Evolutionary conservation across 768 basidiomycete genomes (phyloP), one percentile per base, ranked within the genome.

Genomic region (Boletus subparvulus): DNA sequence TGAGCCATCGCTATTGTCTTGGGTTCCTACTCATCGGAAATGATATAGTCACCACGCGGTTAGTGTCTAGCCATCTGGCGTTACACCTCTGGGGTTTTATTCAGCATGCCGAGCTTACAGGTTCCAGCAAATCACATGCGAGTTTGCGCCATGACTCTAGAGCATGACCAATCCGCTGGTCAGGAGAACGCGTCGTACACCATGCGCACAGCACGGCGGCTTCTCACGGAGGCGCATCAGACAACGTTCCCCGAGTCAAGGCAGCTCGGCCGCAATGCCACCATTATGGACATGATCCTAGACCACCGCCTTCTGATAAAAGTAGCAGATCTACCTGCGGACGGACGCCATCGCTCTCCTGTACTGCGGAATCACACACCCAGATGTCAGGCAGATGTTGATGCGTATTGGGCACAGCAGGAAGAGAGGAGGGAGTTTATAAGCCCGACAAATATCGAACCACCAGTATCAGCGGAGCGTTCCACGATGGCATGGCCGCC

Each of bases 241-340:
- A 60, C 58, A 26, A 67, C 66, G n/a, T 66, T 54, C 45, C 50
- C 60, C 28, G 69, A 72, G 62, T 63, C 67, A 49, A 68, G 65
- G 47, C 60, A 64, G 61, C 63, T 64, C 59, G 68, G 74, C 50
- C 69, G 65, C 33, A 72, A 60, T 46, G 72, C 68, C 60, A 78
- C 67, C 39, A 68, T 78, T 59, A 82, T 80, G 80, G 80, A 80
- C 63, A 64, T 79, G 54, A 68, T 81, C 58, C 71, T 83, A 54
- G 78, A 78, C 60, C 67, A 60, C 55, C 52, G 61, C 59, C 56
- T 59, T 39, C 40, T 56, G 46, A 56, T 55, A 32, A 47, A 42
- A 28, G 37, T 54, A 44, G 45, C 46, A 40, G 52, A 50, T 55
- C 45, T 24, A 35, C 57, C 53, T 45, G 60, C 30, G 50, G 59